Conservation (phyloP, 169 alveolate species). For the Babesia bovis region DNA sequence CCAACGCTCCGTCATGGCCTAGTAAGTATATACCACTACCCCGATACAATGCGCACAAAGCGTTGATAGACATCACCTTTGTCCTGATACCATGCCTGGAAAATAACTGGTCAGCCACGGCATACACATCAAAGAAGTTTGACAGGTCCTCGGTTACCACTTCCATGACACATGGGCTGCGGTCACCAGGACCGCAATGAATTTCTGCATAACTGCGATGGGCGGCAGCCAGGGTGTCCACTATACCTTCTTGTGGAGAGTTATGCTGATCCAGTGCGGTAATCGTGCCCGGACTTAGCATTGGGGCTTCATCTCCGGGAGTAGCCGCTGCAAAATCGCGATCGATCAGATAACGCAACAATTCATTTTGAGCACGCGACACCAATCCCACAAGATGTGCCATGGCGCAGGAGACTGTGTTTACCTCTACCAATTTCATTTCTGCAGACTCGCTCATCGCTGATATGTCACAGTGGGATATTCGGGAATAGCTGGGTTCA, state of each 20-base stretch:
- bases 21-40: constrained; percentile 21
- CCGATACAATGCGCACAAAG: constrained; percentile 28
- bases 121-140: constrained; percentile 55
- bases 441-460: not conserved
- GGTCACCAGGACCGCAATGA: constrained; percentile 21
- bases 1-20: constrained; percentile 7
- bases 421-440: constrained; percentile 50
- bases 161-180: constrained; percentile 32
- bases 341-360: constrained; percentile 6
- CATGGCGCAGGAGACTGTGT: constrained; percentile 43
- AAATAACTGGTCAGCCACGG: constrained; percentile 32
- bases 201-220: constrained; percentile 35
- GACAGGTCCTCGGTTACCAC: constrained; percentile 35
- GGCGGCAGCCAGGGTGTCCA: constrained; percentile 42
- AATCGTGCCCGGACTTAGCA: not conserved
- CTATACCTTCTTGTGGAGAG: constrained; percentile 37
- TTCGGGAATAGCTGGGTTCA: constrained; percentile 11
- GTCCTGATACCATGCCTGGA: constrained; percentile 39
- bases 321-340: not conserved
- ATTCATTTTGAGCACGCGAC: constrained; percentile 36
- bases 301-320: not conserved
- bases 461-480: constrained; percentile 35
- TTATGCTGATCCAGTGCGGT: constrained; percentile 27
- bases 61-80: constrained; percentile 32
- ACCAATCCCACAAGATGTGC: constrained; percentile 37